Percentiles rank a stretch among this genome's conserved stretches.
Evolutionary conservation across 2,329 filamentous ascomycete species (phyloP).

Genomic region (Alternaria tenuissima): DNA sequence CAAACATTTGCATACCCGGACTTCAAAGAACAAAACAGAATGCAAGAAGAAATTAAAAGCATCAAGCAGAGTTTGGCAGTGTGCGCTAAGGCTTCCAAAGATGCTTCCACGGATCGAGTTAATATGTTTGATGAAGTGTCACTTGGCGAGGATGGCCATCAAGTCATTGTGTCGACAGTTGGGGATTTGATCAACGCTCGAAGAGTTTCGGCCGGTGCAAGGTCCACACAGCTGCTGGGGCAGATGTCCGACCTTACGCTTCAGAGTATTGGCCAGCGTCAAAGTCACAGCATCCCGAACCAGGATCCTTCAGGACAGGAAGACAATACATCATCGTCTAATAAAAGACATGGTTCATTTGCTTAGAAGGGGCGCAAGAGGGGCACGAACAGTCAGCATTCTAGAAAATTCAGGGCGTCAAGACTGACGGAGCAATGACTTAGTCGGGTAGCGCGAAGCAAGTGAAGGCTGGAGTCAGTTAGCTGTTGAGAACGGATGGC

Average conservation of each 20-base stretch:
- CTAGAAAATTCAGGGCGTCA: not conserved
- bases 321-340: not conserved
- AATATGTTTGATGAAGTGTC: constrained; percentile 20
- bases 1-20: not conserved
- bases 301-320: not conserved
- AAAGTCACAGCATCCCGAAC: not conserved
- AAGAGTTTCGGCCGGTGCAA: constrained; percentile 11
- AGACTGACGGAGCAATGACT: not conserved
- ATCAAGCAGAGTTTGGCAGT: constrained; percentile 13
- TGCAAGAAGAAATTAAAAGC: constrained; percentile 16
- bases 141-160: constrained; percentile 15
- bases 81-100: constrained; percentile 13
- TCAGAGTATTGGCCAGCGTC: not conserved
- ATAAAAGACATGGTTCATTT: not conserved
- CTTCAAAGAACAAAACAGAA: constrained; percentile 1
- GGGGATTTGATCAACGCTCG: constrained; percentile 17
- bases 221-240: not conserved
- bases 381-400: not conserved
- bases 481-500: not conserved
- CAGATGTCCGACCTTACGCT: not conserved
- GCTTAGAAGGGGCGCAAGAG: not conserved
- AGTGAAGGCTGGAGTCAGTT: not conserved
- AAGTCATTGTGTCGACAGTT: constrained; percentile 21
- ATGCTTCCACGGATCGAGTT: constrained; percentile 10
- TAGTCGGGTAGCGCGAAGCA: not conserved